phyloP scores from a whole-genome alignment of 306 rosid genomes.

The Prunus mume region DNA sequence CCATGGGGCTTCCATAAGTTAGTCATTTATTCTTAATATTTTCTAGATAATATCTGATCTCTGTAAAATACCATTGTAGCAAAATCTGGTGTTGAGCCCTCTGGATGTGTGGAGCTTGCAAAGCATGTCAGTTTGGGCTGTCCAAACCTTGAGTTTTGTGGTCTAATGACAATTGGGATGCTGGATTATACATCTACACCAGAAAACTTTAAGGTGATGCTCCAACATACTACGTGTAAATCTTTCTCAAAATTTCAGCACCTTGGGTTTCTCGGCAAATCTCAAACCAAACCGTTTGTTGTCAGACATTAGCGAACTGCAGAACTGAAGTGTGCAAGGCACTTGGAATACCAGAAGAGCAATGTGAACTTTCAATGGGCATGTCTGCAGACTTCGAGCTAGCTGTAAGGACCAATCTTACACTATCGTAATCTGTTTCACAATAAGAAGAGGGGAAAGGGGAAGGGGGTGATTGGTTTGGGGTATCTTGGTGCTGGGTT shows the following conservation, averaged over 20 bases:
- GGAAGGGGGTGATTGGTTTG: background rate
- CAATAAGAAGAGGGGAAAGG: background rate
- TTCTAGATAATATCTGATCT: background rate
- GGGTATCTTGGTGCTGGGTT: no score
- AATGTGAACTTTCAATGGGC: slow-evolving; percentile 91
- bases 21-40: background rate
- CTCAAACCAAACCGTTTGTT: slow-evolving; percentile 21
- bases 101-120: slow-evolving; percentile 69
- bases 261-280: slow-evolving; percentile 14
- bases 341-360: slow-evolving; percentile 68
- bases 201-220: slow-evolving; percentile 79
- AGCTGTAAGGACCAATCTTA: slow-evolving; percentile 62
- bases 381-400: slow-evolving; percentile 92
- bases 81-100: slow-evolving; percentile 84
- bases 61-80: slow-evolving; percentile 42
- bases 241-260: background rate
- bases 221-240: slow-evolving; percentile 1
- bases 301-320: slow-evolving; percentile 64
- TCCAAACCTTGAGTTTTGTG: slow-evolving; percentile 78
- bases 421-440: background rate
- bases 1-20: background rate
- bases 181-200: slow-evolving; percentile 81
- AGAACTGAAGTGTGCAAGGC: slow-evolving; percentile 77
- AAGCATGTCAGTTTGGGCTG: slow-evolving; percentile 63
- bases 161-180: slow-evolving; percentile 98